Percentiles rank a stretch among this genome's conserved stretches.
These are phyloP conservation scores for Linum trigynum DNA, from an alignment of 345 rosid genomes.

Conservation along the genomic window DNA sequence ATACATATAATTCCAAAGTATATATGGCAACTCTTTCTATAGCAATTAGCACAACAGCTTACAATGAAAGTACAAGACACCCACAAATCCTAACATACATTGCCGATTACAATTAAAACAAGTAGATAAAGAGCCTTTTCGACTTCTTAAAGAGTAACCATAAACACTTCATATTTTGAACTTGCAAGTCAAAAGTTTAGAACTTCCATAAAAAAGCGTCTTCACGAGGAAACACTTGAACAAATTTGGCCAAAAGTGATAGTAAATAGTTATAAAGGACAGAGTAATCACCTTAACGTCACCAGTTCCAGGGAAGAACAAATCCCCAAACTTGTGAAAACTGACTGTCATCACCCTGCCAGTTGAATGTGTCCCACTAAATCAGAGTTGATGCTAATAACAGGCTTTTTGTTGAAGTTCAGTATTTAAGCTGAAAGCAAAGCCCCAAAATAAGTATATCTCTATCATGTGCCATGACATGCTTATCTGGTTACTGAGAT, in stretches of 20 bases:
- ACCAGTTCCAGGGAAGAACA: conserved; percentile 97
- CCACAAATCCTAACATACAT: background rate
- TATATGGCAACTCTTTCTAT: no score
- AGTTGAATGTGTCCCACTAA: conserved; percentile 11
- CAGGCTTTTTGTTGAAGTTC: background rate
- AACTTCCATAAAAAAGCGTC: no score
- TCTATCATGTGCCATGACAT: no score
- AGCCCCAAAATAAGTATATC: background rate
- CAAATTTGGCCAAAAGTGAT: no score
- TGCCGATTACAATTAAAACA: no score
- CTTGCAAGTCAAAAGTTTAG: no score
- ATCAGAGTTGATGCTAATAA: conserved; percentile 10
- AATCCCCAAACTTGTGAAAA: conserved; percentile 92
- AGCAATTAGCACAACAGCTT: background rate
- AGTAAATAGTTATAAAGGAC: background rate
- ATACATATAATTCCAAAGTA: no score
- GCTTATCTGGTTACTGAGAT: no score
- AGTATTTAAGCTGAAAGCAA: background rate
- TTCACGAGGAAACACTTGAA: no score
- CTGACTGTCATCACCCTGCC: conserved; percentile 99
- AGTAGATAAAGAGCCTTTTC: no score
- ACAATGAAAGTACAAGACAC: background rate
- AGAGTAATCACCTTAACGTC: conserved; percentile 71
- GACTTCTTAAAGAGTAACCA: background rate
- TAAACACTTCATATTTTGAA: background rate